Conservation (phyloP, 2,329 filamentous ascomycete genomes). For the Aspergillus sp. region DNA sequence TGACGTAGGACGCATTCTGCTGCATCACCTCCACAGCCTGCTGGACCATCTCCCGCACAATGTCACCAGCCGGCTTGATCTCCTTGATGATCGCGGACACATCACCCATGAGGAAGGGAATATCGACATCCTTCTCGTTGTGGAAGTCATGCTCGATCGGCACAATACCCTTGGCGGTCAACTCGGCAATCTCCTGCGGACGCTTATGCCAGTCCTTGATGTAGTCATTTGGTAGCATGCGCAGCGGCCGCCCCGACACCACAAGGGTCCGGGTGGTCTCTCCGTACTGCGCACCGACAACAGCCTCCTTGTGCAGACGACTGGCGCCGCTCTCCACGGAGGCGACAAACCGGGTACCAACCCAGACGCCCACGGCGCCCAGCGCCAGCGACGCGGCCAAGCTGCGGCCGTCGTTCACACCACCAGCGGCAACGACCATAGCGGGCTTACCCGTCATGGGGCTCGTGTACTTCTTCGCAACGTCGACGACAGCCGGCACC, state of each 20-base stretch:
- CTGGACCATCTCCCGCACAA: constrained; percentile 86
- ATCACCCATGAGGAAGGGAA: constrained; percentile 91
- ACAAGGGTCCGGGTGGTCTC: constrained; percentile 83
- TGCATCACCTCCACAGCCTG: constrained; percentile 70
- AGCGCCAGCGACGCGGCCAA: constrained; percentile 82
- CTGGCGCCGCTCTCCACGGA: constrained; percentile 77
- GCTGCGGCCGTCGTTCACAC: constrained; percentile 77
- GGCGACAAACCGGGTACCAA: constrained; percentile 89
- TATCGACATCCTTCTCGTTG: constrained; percentile 75
- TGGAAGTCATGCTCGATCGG: constrained; percentile 83
- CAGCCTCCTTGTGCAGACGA: constrained; percentile 77
- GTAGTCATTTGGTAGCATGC: constrained; percentile 81
- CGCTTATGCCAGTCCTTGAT: constrained; percentile 75
- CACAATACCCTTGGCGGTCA: constrained; percentile 75
- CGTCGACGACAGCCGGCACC: constrained; percentile 82
- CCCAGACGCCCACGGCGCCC: constrained; percentile 87
- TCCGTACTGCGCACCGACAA: constrained; percentile 74
- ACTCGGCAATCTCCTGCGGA: constrained; percentile 70
- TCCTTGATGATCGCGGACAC: constrained; percentile 75
- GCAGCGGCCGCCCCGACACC: constrained; percentile 74
- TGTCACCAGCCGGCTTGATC: constrained; percentile 76
- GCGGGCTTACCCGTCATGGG: constrained; percentile 68
- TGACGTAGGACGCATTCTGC: constrained; percentile 61
- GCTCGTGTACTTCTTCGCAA: constrained; percentile 70
- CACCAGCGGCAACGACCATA: constrained; percentile 84